Evolutionary conservation across 192 early-diverging fungal species (phyloP).

Genomic region (Coemansia sp.): DNA sequence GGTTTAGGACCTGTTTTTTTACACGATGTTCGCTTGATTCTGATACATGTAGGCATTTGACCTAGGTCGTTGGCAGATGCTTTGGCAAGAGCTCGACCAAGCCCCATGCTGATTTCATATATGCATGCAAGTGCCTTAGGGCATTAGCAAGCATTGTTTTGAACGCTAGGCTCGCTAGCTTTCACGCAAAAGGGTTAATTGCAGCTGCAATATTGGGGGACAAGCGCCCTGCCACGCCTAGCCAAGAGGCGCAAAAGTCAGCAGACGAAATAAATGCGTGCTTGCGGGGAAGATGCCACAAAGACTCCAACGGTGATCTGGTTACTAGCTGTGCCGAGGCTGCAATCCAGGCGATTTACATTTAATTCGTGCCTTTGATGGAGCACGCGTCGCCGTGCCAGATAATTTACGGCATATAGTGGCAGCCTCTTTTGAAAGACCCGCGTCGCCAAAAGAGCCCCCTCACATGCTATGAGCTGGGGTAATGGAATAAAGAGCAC

Average conservation of each 20-base stretch:
- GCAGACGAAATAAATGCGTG: too few species aligned
- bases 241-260: too few species aligned
- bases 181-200: too few species aligned
- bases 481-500: not conserved
- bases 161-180: too few species aligned
- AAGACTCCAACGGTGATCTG: not conserved
- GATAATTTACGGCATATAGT: not conserved
- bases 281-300: too few species aligned
- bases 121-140: not conserved
- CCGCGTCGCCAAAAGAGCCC: not conserved
- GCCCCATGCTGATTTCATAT: not conserved
- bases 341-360: not conserved
- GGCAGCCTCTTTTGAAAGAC: not conserved
- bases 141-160: not conserved
- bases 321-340: not conserved
- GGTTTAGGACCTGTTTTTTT: too few species aligned
- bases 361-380: not conserved
- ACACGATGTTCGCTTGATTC: not conserved
- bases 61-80: not conserved
- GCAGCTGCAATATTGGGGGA: too few species aligned
- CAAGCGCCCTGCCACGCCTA: too few species aligned
- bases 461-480: not conserved
- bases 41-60: not conserved
- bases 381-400: not conserved
- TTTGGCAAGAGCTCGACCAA: not conserved